Percentiles rank a stretch among this genome's conserved stretches.
These are phyloP conservation scores for Phyllosticta capitalensis DNA, from an alignment of 2,329 filamentous ascomycete genomes.

Conservation along the genomic window DNA sequence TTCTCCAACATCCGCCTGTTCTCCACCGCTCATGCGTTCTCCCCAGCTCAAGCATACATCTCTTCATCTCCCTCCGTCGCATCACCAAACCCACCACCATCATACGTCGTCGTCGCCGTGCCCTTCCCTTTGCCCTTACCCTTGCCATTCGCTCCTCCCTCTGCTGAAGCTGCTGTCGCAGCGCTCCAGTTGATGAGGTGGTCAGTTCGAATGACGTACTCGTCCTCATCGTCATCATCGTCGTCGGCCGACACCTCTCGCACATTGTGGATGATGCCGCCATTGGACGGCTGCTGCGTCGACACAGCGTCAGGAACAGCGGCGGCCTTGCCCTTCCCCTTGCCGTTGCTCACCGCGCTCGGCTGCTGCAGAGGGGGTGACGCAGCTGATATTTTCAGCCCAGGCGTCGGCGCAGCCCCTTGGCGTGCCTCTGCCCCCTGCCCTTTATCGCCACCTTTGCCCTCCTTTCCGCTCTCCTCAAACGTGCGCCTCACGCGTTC, in stretches of 20 bases:
- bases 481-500: slow-evolving; percentile 74
- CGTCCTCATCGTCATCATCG: slow-evolving; percentile 27
- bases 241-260: not conserved
- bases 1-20: not conserved
- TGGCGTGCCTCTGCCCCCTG: not conserved
- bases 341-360: slow-evolving; percentile 13
- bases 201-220: slow-evolving; percentile 33
- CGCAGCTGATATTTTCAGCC: not conserved
- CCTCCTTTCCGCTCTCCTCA: slow-evolving; percentile 52
- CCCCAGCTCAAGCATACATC: slow-evolving; percentile 24
- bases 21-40: not conserved
- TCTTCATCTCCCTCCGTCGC: slow-evolving; percentile 32
- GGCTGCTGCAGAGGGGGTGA: not conserved
- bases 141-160: slow-evolving; percentile 26
- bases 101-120: slow-evolving; percentile 18
- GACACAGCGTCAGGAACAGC: not conserved
- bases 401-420: not conserved
- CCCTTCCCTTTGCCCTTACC: slow-evolving; percentile 20
- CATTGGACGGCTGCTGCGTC: not conserved
- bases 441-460: slow-evolving; percentile 27
- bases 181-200: slow-evolving; percentile 25
- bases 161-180: slow-evolving; percentile 16
- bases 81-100: slow-evolving; percentile 30
- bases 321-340: slow-evolving; percentile 7
- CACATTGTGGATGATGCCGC: not conserved